Percentiles rank a stretch among this genome's conserved stretches.
phyloP scores from a whole-genome alignment of 352 stramenopile genomes.

The Phytophthora sp. region DNA sequence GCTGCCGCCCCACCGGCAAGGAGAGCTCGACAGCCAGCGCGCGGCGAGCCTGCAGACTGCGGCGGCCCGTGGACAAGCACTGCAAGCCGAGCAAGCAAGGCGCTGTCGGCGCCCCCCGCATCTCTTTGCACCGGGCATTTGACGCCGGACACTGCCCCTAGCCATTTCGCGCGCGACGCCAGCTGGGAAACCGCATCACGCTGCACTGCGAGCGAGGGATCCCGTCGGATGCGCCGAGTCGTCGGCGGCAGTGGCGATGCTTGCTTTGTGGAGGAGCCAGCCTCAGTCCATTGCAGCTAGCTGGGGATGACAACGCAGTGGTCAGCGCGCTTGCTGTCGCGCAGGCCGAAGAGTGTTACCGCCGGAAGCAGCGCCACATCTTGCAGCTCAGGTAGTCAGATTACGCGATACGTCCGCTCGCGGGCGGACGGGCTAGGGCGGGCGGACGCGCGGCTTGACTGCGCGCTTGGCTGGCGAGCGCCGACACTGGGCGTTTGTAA shows the following conservation, averaged over 20 bases:
- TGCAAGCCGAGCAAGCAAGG: neutral
- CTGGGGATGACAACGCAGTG: no score
- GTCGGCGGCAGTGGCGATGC: no score
- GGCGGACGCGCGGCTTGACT: constrained; percentile 17
- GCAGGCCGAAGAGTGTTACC: no score
- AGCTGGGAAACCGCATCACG: constrained; percentile 14
- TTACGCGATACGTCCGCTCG: constrained; percentile 26
- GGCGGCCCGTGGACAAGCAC: no score
- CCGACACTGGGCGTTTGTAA: constrained; percentile 21
- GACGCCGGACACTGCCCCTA: neutral
- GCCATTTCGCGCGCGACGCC: neutral
- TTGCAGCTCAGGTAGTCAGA: neutral
- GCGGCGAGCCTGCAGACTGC: no score
- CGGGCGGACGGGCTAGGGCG: constrained; percentile 12
- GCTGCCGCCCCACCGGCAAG: no score
- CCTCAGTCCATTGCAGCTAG: no score
- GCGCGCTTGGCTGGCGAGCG: no score
- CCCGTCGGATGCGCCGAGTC: neutral
- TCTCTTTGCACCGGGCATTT: constrained; percentile 9
- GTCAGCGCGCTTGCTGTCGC: no score
- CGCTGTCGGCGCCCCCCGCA: no score
- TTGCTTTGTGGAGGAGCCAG: no score
- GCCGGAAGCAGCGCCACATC: neutral
- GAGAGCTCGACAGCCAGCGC: no score
- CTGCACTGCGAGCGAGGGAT: neutral